Evolutionary conservation across 1,139 yeast genomes (phyloP).

Genomic region (Sugiyamaella neomexicana): DNA sequence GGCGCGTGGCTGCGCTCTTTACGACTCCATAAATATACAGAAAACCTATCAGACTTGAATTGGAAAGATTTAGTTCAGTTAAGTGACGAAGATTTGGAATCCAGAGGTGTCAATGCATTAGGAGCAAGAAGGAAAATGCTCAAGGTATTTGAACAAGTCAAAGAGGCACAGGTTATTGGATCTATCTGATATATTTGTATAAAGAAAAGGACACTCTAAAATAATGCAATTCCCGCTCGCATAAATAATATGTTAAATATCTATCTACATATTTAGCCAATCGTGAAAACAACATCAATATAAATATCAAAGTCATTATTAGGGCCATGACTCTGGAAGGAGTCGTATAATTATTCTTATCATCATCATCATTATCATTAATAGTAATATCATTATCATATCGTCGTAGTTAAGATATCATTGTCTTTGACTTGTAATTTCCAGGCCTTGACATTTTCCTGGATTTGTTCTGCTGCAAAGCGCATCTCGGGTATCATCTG

Average conservation of each 20-base stretch:
- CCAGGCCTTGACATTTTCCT: conserved; percentile 41
- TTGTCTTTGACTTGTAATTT: neutral
- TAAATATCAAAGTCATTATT: conserved; percentile 7
- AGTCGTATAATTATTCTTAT: neutral
- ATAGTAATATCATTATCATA: neutral
- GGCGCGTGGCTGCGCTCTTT: conserved; percentile 91
- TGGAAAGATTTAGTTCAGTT: conserved; percentile 81
- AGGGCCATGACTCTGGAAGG: neutral
- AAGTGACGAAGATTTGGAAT: conserved; percentile 67
- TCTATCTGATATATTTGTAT: neutral
- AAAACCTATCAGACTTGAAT: conserved; percentile 66
- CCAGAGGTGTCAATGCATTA: conserved; percentile 83
- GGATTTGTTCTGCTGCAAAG: conserved; percentile 46
- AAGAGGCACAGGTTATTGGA: conserved; percentile 40
- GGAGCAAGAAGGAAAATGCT: conserved; percentile 93
- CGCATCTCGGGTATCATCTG: conserved; percentile 41
- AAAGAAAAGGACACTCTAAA: no score
- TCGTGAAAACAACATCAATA: neutral
- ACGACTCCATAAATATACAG: conserved; percentile 91
- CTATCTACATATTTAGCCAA: conserved; percentile 11
- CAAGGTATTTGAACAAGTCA: conserved; percentile 86
- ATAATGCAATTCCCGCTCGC: no score
- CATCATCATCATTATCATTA: conserved; percentile 1
- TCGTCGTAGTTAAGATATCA: conserved; percentile 8
- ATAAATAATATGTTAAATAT: conserved; percentile 2